phyloP scores from a whole-genome alignment of 2,329 filamentous ascomycete species.

The Ceratocystis cubensis region DNA sequence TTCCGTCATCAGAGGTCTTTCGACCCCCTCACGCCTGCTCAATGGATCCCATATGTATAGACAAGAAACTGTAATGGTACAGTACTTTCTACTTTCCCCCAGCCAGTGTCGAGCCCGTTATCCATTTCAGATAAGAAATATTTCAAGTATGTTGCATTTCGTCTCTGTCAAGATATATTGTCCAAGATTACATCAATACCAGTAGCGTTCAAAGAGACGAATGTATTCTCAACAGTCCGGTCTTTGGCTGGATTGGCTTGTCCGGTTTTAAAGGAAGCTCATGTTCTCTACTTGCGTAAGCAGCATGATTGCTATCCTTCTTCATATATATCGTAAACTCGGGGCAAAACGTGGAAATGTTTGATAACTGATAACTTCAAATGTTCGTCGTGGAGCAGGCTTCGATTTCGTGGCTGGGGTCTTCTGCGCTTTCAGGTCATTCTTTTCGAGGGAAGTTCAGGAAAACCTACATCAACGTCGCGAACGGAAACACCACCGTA shows the following conservation, averaged over 20 bases:
- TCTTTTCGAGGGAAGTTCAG: constrained; percentile 7
- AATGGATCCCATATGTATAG: constrained; percentile 25
- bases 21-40: constrained; percentile 64
- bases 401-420: constrained; percentile 2
- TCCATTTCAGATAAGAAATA: constrained; percentile 22
- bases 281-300: no score
- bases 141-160: constrained; percentile 17
- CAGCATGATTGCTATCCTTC: background rate
- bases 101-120: constrained; percentile 24
- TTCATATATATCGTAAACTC: background rate
- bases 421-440: constrained; percentile 22
- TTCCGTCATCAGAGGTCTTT: constrained; percentile 63
- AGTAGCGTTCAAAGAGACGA: background rate
- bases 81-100: background rate
- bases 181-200: background rate
- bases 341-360: background rate
- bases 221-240: background rate
- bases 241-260: background rate
- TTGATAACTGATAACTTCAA: background rate
- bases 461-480: constrained; percentile 65
- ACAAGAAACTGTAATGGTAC: constrained; percentile 15
- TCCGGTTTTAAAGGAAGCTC: no score
- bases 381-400: constrained; percentile 11
- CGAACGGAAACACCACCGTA: constrained; percentile 66
- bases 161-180: constrained; percentile 1